phyloP scores from a whole-genome alignment of 352 stramenopile genomes.

The Pythium aristosporum region DNA sequence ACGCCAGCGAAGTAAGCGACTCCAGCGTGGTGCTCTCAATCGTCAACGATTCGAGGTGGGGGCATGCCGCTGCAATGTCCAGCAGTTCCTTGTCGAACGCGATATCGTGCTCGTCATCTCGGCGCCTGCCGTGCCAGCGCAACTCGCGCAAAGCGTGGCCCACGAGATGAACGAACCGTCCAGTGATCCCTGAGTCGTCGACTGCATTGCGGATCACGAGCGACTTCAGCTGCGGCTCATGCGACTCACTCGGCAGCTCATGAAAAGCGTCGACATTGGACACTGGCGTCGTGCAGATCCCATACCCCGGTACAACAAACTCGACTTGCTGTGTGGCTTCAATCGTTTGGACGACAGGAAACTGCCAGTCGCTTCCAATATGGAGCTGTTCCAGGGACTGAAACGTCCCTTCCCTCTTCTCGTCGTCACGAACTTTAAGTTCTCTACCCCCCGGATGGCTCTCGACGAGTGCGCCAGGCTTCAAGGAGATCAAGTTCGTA shows the following conservation, averaged over 20 bases:
- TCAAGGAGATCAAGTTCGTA: neutral
- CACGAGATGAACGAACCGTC: neutral
- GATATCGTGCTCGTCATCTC: neutral
- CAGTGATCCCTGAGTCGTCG: neutral
- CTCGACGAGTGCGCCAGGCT: neutral
- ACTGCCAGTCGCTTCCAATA: neutral
- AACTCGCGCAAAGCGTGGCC: neutral
- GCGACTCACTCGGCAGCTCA: neutral
- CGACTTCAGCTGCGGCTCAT: neutral
- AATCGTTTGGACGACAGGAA: constrained; percentile 1
- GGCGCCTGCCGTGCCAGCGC: neutral
- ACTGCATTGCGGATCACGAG: neutral
- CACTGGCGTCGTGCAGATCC: neutral
- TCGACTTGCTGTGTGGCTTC: neutral
- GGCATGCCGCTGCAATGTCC: neutral
- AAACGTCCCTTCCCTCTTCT: neutral
- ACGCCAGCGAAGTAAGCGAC: neutral
- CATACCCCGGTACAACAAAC: neutral
- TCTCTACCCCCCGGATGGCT: neutral
- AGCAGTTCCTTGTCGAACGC: neutral
- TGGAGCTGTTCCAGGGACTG: neutral
- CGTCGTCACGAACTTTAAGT: neutral
- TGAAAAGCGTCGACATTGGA: neutral
- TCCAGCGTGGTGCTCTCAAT: neutral
- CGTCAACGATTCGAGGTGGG: neutral